Evolutionary conservation across 768 basidiomycete species (phyloP), one percentile per base, ranked within the genome.

Genomic region (Aureoboletus auriporus): DNA sequence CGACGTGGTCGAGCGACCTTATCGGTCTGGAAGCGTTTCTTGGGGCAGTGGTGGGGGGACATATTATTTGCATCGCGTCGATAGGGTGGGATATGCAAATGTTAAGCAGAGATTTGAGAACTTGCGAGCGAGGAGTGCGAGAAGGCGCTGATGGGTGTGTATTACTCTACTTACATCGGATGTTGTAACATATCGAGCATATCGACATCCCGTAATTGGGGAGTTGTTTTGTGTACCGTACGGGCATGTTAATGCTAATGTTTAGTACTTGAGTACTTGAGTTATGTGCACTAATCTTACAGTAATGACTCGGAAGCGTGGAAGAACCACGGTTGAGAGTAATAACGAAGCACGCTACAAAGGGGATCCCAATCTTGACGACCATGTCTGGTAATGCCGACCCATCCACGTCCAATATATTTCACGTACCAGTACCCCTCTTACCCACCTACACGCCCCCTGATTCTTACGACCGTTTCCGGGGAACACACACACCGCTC

Each of bases 1-100:
- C 63, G 82, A 87, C 43, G 85, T 89, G 8, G 77, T 76, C 31
- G 83, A 86, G 62, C 74, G 75, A 26, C 69, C 73, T 11, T 92
- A 88, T 61, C 75, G 75, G 47, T 79, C 83, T 4, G 89, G 86
- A 16, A 79, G 81, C 47, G 89, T 92, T 31, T 91, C 89, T 5
- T 93, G 90, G 90, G 86, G 81, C 11, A 80, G 79, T 49, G 75
- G 72, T 33, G 79, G 80, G 1, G 89, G 89, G 6, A 72, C 72
- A 26, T 90, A 88, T 58, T 90, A 83, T 58, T 59, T 90, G 51
- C 89, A 91, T 55, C 79, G 81, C 34, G 86, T 91, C 30, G 86
- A 90, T 65, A 78, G 89, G 36, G 72, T 71, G 51, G 83, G 84
- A 14, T 89, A 89, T 57, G 78, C 82, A 10, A 72, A 74, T 49